Percentiles rank a stretch among this genome's conserved stretches.
Evolutionary conservation across 306 rosid genomes (phyloP).

Genomic region (Begonia masoniana): DNA sequence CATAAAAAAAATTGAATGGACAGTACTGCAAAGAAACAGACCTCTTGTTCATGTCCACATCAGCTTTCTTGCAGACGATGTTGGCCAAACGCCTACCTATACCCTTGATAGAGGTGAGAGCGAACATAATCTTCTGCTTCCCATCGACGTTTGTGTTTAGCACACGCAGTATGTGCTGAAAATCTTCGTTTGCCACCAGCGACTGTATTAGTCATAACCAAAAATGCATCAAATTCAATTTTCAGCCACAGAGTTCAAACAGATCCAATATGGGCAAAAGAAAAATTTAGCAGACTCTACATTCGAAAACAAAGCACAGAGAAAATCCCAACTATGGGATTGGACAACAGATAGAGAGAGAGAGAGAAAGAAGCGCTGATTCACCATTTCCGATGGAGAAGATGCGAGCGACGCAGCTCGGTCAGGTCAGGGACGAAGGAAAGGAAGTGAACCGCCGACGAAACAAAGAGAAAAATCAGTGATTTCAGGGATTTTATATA

Average conservation of each 20-base stretch:
- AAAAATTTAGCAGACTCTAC: neutral
- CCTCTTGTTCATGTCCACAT: slow-evolving; percentile 21
- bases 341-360: neutral
- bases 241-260: neutral
- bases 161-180: slow-evolving; percentile 16
- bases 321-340: neutral
- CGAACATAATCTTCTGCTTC: slow-evolving; percentile 17
- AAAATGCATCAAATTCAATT: neutral
- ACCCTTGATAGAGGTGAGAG: slow-evolving; percentile 18
- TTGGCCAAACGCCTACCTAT: slow-evolving; percentile 17
- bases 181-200: slow-evolving; percentile 15
- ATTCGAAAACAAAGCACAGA: neutral
- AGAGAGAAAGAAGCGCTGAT: neutral
- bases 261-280: neutral
- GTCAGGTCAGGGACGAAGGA: neutral
- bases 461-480: neutral
- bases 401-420: neutral
- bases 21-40: neutral
- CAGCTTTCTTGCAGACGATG: slow-evolving; percentile 16
- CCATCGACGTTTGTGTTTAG: slow-evolving; percentile 16
- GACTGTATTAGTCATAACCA: slow-evolving; percentile 3
- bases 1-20: too few species aligned
- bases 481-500: neutral
- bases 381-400: neutral
- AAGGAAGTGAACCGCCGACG: neutral